Percentiles rank a stretch among this genome's conserved stretches.
Conservation (phyloP, 441 rosid species). For the Hura crepitans region DNA sequence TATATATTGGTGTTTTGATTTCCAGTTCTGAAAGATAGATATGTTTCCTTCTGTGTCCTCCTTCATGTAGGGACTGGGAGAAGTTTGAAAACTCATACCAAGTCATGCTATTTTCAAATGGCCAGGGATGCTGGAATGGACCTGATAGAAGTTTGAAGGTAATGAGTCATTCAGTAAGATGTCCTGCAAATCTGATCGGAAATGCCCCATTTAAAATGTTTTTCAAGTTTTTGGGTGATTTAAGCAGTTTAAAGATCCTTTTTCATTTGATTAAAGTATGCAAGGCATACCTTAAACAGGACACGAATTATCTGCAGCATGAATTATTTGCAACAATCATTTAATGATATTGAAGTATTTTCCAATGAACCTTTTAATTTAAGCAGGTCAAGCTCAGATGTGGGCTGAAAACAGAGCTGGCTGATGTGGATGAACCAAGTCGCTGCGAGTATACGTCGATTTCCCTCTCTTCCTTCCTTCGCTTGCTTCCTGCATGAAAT, state of each 20-base stretch:
- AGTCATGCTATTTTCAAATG: slow-evolving; percentile 63
- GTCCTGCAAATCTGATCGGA: not conserved
- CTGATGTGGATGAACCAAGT: slow-evolving; percentile 45
- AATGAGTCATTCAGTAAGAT: not conserved
- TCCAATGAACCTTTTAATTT: not conserved
- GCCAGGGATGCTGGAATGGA: slow-evolving; percentile 93
- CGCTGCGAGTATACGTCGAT: slow-evolving; percentile 42
- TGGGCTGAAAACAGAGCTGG: slow-evolving; percentile 39
- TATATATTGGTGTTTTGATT: not conserved
- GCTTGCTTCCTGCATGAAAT: not conserved
- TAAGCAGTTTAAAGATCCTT: not conserved
- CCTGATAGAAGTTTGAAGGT: slow-evolving; percentile 88
- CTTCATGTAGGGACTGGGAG: slow-evolving; percentile 62
- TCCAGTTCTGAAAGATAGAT: not conserved
- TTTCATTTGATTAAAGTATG: not conserved
- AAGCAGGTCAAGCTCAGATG: slow-evolving; percentile 46
- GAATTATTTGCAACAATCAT: not conserved
- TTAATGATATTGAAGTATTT: not conserved
- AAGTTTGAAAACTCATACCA: slow-evolving; percentile 68
- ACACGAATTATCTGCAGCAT: too few species aligned
- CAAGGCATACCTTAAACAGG: not conserved
- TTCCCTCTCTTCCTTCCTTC: not conserved
- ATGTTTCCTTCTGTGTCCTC: not conserved
- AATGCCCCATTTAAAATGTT: not conserved
- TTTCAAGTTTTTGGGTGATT: not conserved